Conservation (phyloP, 164 flowering plant genomes). For the Vitis labrusca region DNA sequence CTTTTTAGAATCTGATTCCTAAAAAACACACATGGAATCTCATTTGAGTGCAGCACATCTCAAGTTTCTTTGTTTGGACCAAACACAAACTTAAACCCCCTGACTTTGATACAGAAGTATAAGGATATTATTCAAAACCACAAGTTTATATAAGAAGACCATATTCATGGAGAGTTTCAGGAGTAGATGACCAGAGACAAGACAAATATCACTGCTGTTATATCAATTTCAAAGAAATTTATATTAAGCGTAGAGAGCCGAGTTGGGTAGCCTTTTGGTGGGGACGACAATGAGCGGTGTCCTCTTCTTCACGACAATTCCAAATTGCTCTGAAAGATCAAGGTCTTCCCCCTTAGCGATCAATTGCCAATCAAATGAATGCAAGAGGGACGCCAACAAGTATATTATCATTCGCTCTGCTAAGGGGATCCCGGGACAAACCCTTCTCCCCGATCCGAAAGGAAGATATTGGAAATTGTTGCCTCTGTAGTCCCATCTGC, state of each 20-base stretch:
- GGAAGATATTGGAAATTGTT: constrained; percentile 20
- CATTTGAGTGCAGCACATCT: no score
- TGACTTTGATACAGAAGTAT: no score
- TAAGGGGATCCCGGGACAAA: constrained; percentile 25
- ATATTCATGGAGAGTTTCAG: no score
- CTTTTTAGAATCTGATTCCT: no score
- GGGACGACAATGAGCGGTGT: constrained; percentile 1
- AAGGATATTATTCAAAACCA: no score
- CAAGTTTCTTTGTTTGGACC: no score
- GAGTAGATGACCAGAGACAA: no score
- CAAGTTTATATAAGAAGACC: no score
- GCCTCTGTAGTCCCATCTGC: constrained; percentile 16
- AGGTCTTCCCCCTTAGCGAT: constrained; percentile 18
- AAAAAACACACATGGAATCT: no score
- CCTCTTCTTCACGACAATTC: constrained; percentile 7
- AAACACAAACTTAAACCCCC: no score
- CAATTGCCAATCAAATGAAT: constrained; percentile 18
- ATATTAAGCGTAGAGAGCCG: background rate
- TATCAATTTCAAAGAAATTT: no score
- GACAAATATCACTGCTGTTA: no score
- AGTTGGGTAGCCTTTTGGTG: background rate
- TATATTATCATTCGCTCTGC: constrained; percentile 25
- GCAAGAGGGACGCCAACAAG: constrained; percentile 21
- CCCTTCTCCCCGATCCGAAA: constrained; percentile 31
- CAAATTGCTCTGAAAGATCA: constrained; percentile 13